Percentiles rank a stretch among this genome's conserved stretches.
Evolutionary conservation across 192 early-diverging fungal genomes (phyloP).

Genomic region (Chytriomyces confervae): DNA sequence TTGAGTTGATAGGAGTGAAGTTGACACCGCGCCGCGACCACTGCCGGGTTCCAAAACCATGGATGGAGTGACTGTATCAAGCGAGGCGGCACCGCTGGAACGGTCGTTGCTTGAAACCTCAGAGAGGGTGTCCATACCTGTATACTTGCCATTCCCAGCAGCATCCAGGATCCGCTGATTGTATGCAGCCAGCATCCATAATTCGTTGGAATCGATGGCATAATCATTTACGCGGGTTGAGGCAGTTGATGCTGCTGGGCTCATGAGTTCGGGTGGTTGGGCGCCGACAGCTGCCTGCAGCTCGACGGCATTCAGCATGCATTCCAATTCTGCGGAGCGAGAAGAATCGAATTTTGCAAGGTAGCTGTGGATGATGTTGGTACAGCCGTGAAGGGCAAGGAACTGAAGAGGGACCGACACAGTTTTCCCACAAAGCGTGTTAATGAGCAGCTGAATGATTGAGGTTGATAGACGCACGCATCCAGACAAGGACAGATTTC

Average conservation of each 20-base stretch:
- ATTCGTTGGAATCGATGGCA: conserved; percentile 19
- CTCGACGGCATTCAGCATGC: conserved; percentile 11
- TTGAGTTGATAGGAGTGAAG: neutral
- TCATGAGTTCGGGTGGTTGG: neutral
- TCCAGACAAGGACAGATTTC: neutral
- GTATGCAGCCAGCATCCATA: conserved; percentile 30
- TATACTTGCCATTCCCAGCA: neutral
- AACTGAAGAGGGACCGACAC: neutral
- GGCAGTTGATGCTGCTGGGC: neutral
- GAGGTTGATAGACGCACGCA: neutral
- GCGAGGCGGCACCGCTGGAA: neutral
- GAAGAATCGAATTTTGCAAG: conserved; percentile 3
- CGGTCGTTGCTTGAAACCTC: neutral
- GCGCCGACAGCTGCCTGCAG: conserved; percentile 19
- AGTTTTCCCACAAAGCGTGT: neutral
- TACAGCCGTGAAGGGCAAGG: conserved; percentile 22
- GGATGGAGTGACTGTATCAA: neutral
- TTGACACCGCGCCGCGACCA: neutral
- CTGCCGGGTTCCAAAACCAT: no score
- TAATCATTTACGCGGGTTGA: neutral
- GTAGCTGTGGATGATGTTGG: conserved; percentile 1
- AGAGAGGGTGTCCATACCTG: neutral
- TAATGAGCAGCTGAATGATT: conserved; percentile 18
- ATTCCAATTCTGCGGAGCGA: conserved; percentile 7
- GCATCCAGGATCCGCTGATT: conserved; percentile 1